Evolutionary conservation across 2,329 filamentous ascomycete species (phyloP).

Genomic region (Phyllosticta ampelicida): DNA sequence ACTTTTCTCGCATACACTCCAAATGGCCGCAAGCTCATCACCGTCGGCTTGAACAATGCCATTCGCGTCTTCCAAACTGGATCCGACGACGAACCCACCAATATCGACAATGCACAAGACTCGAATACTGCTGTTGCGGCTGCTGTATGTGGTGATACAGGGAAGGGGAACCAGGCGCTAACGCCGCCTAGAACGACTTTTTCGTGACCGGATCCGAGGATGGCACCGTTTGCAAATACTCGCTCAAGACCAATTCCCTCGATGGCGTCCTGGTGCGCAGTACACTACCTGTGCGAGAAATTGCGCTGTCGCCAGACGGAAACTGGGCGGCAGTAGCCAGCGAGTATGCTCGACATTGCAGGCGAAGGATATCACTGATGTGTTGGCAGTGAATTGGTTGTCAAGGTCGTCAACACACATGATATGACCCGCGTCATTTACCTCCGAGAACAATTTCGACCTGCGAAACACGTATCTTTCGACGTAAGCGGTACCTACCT

Average conservation of each 20-base stretch:
- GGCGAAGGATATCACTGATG: conserved; percentile 7
- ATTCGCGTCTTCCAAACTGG: conserved; percentile 88
- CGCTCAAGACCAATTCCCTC: conserved; percentile 61
- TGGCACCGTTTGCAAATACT: conserved; percentile 90
- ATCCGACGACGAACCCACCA: conserved; percentile 82
- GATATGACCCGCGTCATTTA: conserved; percentile 68
- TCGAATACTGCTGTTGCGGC: conserved; percentile 72
- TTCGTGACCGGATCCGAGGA: conserved; percentile 89
- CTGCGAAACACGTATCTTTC: conserved; percentile 87
- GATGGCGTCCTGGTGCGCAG: conserved; percentile 75
- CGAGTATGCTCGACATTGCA: conserved; percentile 47
- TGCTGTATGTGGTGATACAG: conserved; percentile 35
- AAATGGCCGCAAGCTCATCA: conserved; percentile 75
- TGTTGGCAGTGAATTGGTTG: conserved; percentile 57
- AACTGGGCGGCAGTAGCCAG: conserved; percentile 93
- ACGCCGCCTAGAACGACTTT: conserved; percentile 51
- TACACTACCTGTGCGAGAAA: conserved; percentile 75
- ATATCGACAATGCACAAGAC: conserved; percentile 84
- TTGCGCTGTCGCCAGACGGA: conserved; percentile 69
- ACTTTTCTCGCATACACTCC: conserved; percentile 86
- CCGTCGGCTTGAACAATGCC: conserved; percentile 85
- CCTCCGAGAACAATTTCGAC: conserved; percentile 70
- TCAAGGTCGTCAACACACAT: conserved; percentile 75
- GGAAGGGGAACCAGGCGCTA: not conserved
- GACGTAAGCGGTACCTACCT: conserved; percentile 68